Percentiles rank a stretch among this genome's conserved stretches.
Conservation (phyloP, 257 asterid genomes). For the Apocynum venetum region DNA sequence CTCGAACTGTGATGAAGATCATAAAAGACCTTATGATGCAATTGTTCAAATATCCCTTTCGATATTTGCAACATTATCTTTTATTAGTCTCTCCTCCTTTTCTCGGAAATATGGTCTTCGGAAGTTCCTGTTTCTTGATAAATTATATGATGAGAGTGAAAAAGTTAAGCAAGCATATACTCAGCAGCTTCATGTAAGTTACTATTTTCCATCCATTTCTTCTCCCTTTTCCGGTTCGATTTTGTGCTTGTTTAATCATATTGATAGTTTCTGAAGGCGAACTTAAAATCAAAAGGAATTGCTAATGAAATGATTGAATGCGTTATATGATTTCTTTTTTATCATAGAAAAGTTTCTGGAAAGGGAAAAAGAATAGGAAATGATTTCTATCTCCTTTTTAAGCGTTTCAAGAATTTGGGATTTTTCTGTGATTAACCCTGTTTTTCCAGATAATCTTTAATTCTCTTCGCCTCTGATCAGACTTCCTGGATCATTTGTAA, state of each 20-base stretch:
- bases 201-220: not conserved
- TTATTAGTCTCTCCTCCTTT: constrained; percentile 59
- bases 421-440: not conserved
- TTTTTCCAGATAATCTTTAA: too few species aligned
- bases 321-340: too few species aligned
- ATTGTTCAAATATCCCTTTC: constrained; percentile 72
- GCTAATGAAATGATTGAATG: too few species aligned
- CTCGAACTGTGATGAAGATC: constrained; percentile 51
- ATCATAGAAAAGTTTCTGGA: too few species aligned
- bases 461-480: not conserved
- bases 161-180: constrained; percentile 66
- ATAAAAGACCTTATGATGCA: constrained; percentile 58
- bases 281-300: not conserved
- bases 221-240: not conserved
- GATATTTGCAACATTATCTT: constrained; percentile 56
- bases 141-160: constrained; percentile 57
- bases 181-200: constrained; percentile 60
- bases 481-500: not conserved
- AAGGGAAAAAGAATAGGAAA: too few species aligned
- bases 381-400: too few species aligned
- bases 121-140: constrained; percentile 73
- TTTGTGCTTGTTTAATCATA: not conserved
- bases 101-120: constrained; percentile 65
- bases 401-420: not conserved
- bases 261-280: not conserved